Percentiles rank a stretch among this genome's conserved stretches.
phyloP scores from a whole-genome alignment of 2,329 filamentous ascomycete species.

The Triangularia setosa region DNA sequence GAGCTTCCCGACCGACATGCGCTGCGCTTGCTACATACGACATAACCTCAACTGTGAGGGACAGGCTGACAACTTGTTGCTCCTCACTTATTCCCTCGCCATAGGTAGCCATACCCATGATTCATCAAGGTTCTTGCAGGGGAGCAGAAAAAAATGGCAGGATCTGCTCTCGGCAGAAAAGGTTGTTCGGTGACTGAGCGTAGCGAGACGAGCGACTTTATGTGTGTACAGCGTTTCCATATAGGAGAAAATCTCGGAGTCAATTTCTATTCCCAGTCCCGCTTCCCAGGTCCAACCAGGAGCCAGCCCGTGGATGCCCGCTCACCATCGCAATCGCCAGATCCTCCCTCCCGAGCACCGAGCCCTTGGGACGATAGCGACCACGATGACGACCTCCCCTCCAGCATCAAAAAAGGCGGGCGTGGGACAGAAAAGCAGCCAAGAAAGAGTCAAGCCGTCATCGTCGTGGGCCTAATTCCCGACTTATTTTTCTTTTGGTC shows the following conservation, averaged over 20 bases:
- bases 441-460: neutral
- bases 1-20: neutral
- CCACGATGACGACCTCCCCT: neutral
- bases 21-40: too few relatives aligned
- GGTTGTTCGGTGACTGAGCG: neutral
- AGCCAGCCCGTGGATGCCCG: neutral
- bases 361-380: conserved; percentile 3
- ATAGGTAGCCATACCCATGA: neutral
- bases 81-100: neutral
- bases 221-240: neutral
- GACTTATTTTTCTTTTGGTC: conserved; percentile 1
- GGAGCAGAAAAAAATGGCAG: neutral
- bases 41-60: neutral
- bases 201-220: neutral
- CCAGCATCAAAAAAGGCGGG: neutral
- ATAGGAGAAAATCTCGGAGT: neutral
- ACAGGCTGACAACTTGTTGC: neutral
- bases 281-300: neutral
- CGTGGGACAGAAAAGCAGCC: neutral
- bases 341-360: conserved; percentile 6
- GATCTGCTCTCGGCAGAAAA: conserved; percentile 1
- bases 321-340: neutral
- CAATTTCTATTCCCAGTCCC: conserved; percentile 1
- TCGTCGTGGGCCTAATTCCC: neutral
- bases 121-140: neutral